These are phyloP conservation scores for Suillus sp. DNA, from an alignment of 768 basidiomycete genomes.

Conservation along the genomic window DNA sequence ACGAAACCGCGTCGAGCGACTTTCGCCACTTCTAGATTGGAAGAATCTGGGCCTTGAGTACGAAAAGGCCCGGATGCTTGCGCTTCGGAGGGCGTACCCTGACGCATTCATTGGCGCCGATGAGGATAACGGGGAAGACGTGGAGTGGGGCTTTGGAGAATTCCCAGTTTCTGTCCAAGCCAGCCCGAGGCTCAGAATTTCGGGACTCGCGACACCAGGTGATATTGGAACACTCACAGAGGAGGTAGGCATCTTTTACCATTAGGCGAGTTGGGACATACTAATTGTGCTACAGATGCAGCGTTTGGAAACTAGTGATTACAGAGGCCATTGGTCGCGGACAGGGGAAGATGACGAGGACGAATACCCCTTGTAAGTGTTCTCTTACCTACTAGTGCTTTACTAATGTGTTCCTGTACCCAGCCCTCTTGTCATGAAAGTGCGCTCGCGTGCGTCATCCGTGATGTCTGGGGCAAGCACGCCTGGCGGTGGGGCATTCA, in stretches of 20 bases:
- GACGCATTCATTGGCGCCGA: slow-evolving; percentile 78
- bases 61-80: slow-evolving; percentile 90
- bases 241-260: slow-evolving; percentile 50
- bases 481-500: slow-evolving; percentile 79
- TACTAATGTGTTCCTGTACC: slow-evolving; percentile 15
- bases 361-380: slow-evolving; percentile 80
- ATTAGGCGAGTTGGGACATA: slow-evolving; percentile 2
- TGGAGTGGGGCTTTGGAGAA: slow-evolving; percentile 19
- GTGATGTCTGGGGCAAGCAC: slow-evolving; percentile 79
- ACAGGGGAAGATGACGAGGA: slow-evolving; percentile 83
- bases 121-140: slow-evolving; percentile 49
- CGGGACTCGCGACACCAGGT: slow-evolving; percentile 87
- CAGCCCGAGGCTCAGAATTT: slow-evolving; percentile 74
- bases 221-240: slow-evolving; percentile 90
- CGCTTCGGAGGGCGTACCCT: slow-evolving; percentile 91
- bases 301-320: slow-evolving; percentile 82
- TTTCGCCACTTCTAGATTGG: slow-evolving; percentile 95
- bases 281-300: slow-evolving; percentile 65
- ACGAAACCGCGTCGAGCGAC: slow-evolving; percentile 94
- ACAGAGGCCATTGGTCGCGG: slow-evolving; percentile 61
- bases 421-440: slow-evolving; percentile 89
- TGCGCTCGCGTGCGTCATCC: slow-evolving; percentile 79
- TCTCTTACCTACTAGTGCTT: slow-evolving; percentile 9
- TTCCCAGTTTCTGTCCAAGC: slow-evolving; percentile 66
- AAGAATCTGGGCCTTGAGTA: slow-evolving; percentile 98